Percentiles rank a stretch among this genome's conserved stretches.
These are phyloP conservation scores for Cercospora beticola DNA, from an alignment of 2,329 filamentous ascomycete genomes.

Conservation along the genomic window DNA sequence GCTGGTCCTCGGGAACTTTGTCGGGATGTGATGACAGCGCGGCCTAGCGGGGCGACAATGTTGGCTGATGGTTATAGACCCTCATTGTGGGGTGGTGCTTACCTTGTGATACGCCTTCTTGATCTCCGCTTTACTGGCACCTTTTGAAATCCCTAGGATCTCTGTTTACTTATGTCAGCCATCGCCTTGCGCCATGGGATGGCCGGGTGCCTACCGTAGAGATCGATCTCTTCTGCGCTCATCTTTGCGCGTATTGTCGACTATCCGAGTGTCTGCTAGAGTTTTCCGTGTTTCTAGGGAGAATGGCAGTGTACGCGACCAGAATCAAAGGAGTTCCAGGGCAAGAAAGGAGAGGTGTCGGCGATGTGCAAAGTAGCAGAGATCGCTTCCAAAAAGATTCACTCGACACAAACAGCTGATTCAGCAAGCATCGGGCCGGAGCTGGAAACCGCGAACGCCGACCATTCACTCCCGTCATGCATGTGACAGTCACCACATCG, in stretches of 20 bases:
- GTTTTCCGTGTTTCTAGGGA: too few relatives aligned
- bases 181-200: not conserved
- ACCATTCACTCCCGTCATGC: constrained; percentile 6
- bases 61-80: not conserved
- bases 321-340: not conserved
- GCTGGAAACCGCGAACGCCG: not conserved
- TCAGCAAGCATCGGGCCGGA: constrained; percentile 8
- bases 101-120: constrained; percentile 97
- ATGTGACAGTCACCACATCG: not conserved
- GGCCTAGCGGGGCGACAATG: constrained; percentile 20
- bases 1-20: constrained; percentile 84
- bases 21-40: constrained; percentile 86
- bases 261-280: not conserved
- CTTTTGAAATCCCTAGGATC: constrained; percentile 72
- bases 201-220: constrained; percentile 50
- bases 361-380: not conserved
- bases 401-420: not conserved
- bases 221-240: constrained; percentile 54
- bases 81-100: not conserved
- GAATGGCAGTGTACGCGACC: not conserved
- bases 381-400: constrained; percentile 3
- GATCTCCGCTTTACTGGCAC: constrained; percentile 75
- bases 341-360: not conserved
- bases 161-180: constrained; percentile 54
- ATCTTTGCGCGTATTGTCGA: constrained; percentile 2